Conservation (phyloP, 176 grass and related monocot genomes). For the Triticum turgidum region DNA sequence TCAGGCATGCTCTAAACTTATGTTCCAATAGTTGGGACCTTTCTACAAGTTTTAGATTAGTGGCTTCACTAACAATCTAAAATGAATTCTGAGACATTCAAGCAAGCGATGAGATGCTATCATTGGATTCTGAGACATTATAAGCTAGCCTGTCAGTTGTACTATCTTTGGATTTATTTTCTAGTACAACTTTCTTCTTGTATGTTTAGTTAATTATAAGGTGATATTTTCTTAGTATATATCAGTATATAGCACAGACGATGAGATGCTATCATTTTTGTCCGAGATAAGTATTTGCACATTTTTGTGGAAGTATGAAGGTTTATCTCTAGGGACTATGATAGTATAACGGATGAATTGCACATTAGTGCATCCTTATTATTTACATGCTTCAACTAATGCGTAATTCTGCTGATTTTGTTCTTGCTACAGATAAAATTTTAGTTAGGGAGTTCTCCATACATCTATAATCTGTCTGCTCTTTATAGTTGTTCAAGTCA, state of each 20-base stretch:
- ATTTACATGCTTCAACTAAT: slow-evolving; percentile 12
- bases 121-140: not conserved
- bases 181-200: slow-evolving; percentile 3
- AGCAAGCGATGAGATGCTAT: not conserved
- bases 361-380: not conserved
- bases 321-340: not conserved
- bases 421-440: not conserved
- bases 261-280: not conserved
- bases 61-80: slow-evolving; percentile 10
- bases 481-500: slow-evolving; percentile 4
- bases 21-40: slow-evolving; percentile 24
- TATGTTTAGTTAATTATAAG: slow-evolving; percentile 8
- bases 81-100: slow-evolving; percentile 9
- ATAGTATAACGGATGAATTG: slow-evolving; percentile 5
- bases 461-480: not conserved
- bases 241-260: not conserved
- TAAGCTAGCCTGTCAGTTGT: not conserved
- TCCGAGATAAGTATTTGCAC: not conserved
- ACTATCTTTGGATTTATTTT: slow-evolving; percentile 18
- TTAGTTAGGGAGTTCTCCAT: not conserved
- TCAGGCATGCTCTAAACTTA: slow-evolving; percentile 2
- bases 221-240: not conserved
- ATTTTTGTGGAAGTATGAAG: not conserved
- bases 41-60: not conserved
- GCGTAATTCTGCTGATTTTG: not conserved